Evolutionary conservation across 2,329 filamentous ascomycete genomes (phyloP).

Genomic region (Aspergillus tanneri): DNA sequence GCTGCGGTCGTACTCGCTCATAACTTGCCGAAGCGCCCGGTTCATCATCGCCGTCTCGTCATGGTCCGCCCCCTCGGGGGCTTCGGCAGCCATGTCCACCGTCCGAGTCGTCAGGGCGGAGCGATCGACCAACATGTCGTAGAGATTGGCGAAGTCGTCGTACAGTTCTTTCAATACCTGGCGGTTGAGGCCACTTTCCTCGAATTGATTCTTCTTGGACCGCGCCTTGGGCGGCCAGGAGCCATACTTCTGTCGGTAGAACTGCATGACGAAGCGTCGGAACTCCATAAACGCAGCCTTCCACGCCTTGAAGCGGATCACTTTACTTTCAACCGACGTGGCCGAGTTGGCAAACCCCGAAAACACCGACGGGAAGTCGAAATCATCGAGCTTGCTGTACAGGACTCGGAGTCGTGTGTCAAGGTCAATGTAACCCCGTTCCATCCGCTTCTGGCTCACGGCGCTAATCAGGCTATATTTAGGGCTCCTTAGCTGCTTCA

Average conservation of each 20-base stretch:
- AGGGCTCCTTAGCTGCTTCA: conserved; percentile 66
- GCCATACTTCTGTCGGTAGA: conserved; percentile 68
- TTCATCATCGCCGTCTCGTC: conserved; percentile 63
- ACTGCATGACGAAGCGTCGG: conserved; percentile 68
- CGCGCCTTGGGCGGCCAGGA: conserved; percentile 87
- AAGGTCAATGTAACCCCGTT: conserved; percentile 78
- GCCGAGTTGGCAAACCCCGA: conserved; percentile 83
- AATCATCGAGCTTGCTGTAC: conserved; percentile 73
- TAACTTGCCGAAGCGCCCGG: conserved; percentile 71
- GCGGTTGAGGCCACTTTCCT: conserved; percentile 82
- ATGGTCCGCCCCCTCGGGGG: conserved; percentile 47
- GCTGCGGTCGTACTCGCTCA: conserved; percentile 85
- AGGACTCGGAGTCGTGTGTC: conserved; percentile 69
- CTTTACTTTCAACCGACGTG: conserved; percentile 70
- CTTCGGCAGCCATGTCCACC: conserved; percentile 63
- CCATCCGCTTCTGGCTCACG: conserved; percentile 74
- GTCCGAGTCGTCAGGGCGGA: conserved; percentile 74
- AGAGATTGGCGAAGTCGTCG: conserved; percentile 78
- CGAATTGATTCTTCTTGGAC: conserved; percentile 87
- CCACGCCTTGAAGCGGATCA: conserved; percentile 83
- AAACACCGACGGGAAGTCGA: conserved; percentile 89
- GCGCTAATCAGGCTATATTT: conserved; percentile 69
- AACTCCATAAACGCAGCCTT: conserved; percentile 70
- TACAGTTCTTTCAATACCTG: conserved; percentile 79
- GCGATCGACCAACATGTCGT: conserved; percentile 84